A percentile compares a stretch with the other conserved stretches of the same genome.
These are phyloP conservation scores for Cardamine chenopodiifolia DNA, from an alignment of 345 rosid species.

Conservation along the genomic window DNA sequence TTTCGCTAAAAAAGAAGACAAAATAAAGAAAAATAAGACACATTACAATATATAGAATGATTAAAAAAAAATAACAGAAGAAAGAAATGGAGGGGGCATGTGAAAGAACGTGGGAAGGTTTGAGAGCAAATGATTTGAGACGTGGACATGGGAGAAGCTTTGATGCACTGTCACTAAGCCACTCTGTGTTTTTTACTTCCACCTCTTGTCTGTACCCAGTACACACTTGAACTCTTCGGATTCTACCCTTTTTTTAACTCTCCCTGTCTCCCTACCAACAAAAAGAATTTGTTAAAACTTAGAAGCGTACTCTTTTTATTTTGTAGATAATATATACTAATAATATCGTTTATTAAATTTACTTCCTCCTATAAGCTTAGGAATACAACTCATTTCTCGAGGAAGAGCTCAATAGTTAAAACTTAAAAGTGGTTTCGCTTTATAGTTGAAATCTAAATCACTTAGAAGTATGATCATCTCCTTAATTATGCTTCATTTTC, in stretches of 20 bases:
- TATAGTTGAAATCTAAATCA: not conserved
- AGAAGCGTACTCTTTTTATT: not conserved
- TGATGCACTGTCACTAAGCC: slow-evolving; percentile 33
- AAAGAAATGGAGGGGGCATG: slow-evolving; percentile 28
- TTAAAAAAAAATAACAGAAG: not conserved
- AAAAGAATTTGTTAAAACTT: not conserved
- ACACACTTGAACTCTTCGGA: slow-evolving; percentile 26
- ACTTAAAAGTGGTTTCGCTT: not conserved
- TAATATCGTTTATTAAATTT: not conserved
- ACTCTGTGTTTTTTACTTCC: slow-evolving; percentile 34
- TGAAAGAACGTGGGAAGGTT: slow-evolving; percentile 43
- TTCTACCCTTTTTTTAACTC: not conserved
- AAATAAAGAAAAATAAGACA: not conserved
- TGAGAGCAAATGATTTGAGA: slow-evolving; percentile 35
- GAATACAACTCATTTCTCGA: slow-evolving; percentile 4
- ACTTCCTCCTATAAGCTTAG: not conserved
- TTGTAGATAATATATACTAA: not conserved
- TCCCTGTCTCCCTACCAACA: slow-evolving; percentile 10
- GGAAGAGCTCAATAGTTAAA: not conserved
- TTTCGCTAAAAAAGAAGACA: not conserved
- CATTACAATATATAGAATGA: not conserved
- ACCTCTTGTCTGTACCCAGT: slow-evolving; percentile 31
- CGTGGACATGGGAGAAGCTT: slow-evolving; percentile 36
- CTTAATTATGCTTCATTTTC: not conserved
- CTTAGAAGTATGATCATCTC: not conserved